A percentile compares a stretch with the other conserved stretches of the same genome.
phyloP scores from a whole-genome alignment of 2,329 filamentous ascomycete genomes.

The Magnaporthiopsis rhizophila region DNA sequence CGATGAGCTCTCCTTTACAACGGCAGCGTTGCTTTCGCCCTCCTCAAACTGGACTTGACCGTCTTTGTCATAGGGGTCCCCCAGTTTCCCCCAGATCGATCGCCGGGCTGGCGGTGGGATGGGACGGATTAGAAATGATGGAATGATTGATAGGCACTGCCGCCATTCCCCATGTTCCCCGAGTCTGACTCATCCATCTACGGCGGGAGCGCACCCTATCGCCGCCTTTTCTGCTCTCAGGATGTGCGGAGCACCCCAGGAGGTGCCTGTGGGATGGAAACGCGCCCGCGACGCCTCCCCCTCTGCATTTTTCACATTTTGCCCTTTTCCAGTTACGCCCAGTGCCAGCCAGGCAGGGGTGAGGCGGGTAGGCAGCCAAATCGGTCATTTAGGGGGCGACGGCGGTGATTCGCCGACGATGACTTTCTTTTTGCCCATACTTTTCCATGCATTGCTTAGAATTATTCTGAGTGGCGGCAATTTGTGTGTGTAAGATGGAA shows the following conservation, averaged over 20 bases:
- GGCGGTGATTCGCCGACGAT: background rate
- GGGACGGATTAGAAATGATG: background rate
- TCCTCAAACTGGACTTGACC: background rate
- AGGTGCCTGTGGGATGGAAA: background rate
- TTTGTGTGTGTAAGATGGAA: background rate
- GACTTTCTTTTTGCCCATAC: background rate
- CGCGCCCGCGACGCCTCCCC: background rate
- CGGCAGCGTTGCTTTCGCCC: background rate
- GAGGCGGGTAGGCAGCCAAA: background rate
- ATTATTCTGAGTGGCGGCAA: background rate
- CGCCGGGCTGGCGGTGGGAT: background rate
- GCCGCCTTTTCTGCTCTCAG: background rate
- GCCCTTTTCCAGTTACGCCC: background rate
- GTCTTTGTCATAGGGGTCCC: background rate
- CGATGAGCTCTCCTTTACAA: background rate
- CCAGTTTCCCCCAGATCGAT: background rate
- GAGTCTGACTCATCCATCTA: constrained; percentile 3
- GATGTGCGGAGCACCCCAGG: background rate
- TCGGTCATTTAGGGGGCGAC: background rate
- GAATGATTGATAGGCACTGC: background rate
- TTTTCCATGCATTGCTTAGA: background rate
- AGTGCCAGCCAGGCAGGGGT: background rate
- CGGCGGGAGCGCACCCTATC: background rate
- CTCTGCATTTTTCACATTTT: background rate
- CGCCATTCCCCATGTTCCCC: background rate